These are phyloP conservation scores for Phoenix roebelenii DNA, from an alignment of 176 grass and related monocot genomes.

Conservation along the genomic window DNA sequence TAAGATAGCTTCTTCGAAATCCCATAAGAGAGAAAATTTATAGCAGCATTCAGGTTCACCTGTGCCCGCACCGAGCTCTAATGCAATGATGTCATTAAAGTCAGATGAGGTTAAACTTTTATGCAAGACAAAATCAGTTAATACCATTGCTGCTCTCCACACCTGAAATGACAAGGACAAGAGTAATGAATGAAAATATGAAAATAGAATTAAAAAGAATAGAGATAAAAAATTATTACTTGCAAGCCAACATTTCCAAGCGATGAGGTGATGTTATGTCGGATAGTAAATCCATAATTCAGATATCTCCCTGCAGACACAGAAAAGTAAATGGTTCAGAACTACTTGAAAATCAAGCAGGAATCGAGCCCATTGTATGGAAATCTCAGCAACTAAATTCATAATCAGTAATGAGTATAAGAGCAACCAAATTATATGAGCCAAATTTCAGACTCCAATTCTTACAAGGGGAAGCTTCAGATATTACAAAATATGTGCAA, in stretches of 20 bases:
- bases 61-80: slow-evolving; percentile 85
- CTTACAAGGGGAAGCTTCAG: no score
- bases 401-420: no score
- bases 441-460: no score
- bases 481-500: no score
- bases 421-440: no score
- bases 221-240: slow-evolving; percentile 10
- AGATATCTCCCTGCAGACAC: slow-evolving; percentile 32
- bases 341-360: not conserved
- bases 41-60: slow-evolving; percentile 21
- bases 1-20: no score
- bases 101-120: slow-evolving; percentile 50
- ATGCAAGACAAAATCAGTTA: slow-evolving; percentile 63
- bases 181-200: not conserved
- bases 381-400: not conserved
- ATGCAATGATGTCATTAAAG: slow-evolving; percentile 46
- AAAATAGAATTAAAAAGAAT: not conserved
- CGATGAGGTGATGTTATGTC: slow-evolving; percentile 66
- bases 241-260: slow-evolving; percentile 62
- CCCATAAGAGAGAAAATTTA: not conserved
- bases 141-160: slow-evolving; percentile 62
- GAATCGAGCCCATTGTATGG: not conserved
- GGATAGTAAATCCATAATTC: slow-evolving; percentile 40
- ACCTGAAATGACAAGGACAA: slow-evolving; percentile 35
- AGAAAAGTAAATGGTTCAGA: not conserved